Percentiles rank a stretch among this genome's conserved stretches.
These are phyloP conservation scores for Lepraria neglecta DNA, from an alignment of 495 filamentous ascomycete genomes.

Conservation along the genomic window DNA sequence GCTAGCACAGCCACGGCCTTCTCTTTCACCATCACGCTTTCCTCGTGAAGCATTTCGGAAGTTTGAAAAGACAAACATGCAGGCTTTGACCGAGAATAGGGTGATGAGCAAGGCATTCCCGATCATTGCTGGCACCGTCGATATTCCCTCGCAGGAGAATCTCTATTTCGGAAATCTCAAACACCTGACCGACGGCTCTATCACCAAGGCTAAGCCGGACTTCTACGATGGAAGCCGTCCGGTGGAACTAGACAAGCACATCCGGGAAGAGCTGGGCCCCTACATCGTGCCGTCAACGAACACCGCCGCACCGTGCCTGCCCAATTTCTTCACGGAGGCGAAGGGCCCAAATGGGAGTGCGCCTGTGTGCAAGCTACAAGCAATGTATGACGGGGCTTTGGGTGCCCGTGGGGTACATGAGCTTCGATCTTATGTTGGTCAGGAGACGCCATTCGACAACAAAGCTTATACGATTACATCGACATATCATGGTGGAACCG, in stretches of 20 bases:
- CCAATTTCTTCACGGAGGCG: constrained; percentile 41
- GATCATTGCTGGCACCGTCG: constrained; percentile 15
- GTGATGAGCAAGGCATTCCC: background rate
- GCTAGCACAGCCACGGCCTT: background rate
- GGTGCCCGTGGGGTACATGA: constrained; percentile 42
- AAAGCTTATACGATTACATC: too few relatives aligned
- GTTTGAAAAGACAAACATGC: too few relatives aligned
- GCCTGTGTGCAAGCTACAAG: constrained; percentile 36
- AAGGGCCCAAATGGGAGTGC: constrained; percentile 35
- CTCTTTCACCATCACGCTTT: background rate
- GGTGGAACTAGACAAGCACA: too few relatives aligned
- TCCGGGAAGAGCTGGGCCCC: too few relatives aligned
- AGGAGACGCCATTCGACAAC: too few relatives aligned
- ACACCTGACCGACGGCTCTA: too few relatives aligned
- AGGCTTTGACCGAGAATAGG: too few relatives aligned
- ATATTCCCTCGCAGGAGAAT: constrained; percentile 24
- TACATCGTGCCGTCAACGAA: too few relatives aligned
- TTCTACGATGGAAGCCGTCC: too few relatives aligned
- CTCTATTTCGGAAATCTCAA: constrained; percentile 35
- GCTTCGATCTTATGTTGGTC: too few relatives aligned
- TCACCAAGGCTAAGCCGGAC: too few relatives aligned
- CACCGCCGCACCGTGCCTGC: background rate
- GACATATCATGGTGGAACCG: constrained; percentile 20
- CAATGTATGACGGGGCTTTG: constrained; percentile 39
- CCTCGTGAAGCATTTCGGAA: too few relatives aligned